Evolutionary conservation across 148 eudicot species (phyloP).

Genomic region (Simmondsia chinensis): DNA sequence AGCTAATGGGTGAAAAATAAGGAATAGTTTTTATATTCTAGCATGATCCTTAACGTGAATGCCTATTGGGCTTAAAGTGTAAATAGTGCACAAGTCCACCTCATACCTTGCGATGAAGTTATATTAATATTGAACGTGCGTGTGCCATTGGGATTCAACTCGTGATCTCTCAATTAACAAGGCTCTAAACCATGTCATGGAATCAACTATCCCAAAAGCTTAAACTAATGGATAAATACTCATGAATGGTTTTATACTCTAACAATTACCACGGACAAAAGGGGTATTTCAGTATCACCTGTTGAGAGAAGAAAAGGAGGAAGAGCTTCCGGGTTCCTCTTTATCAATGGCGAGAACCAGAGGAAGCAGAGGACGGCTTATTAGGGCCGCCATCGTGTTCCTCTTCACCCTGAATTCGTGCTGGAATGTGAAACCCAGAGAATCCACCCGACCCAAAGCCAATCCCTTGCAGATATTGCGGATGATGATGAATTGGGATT

Average conservation of each 20-base stretch:
- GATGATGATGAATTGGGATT: conserved; percentile 36
- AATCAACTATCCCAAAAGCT: background rate
- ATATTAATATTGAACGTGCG: no score
- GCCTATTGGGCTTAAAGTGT: no score
- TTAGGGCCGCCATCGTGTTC: conserved; percentile 73
- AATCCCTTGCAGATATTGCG: conserved; percentile 39
- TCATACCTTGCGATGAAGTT: no score
- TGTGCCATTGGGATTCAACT: no score
- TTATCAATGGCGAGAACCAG: conserved; percentile 78
- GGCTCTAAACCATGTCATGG: no score
- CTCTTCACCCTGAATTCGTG: conserved; percentile 96
- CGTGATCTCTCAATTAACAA: no score
- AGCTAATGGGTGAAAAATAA: no score
- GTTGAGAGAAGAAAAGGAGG: conserved; percentile 9
- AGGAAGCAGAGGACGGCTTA: conserved; percentile 97
- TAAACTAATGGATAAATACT: background rate
- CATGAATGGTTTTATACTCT: no score
- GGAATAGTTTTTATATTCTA: no score
- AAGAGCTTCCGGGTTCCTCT: conserved; percentile 9
- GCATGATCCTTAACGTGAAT: no score
- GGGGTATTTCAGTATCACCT: conserved; percentile 21
- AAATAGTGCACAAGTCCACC: no score
- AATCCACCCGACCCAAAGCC: conserved; percentile 60
- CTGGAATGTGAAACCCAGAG: conserved; percentile 73
- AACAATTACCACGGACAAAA: no score